Base-by-base conservation (phyloP, 208 protist genomes). In the Crithidia expoeki region DNA sequence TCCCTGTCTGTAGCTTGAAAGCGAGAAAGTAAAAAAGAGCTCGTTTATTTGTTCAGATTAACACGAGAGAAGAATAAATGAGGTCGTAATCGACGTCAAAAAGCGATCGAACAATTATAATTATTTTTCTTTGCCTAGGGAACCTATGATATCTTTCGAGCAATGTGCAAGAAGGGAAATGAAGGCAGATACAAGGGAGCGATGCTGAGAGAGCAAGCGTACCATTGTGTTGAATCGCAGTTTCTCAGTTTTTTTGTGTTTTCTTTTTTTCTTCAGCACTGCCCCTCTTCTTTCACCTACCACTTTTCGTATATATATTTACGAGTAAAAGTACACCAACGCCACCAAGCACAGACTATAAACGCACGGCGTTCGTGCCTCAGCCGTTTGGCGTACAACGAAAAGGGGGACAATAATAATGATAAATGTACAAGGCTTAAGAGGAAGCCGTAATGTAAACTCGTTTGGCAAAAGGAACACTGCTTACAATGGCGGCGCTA, bases 191-290 rank as follows among this genome's bases (percentile, higher is more conserved):
- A 17, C 16, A 17, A 40, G 17, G 12, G 53, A 38, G 30, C 12
- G 53, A 27, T 42, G 30, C 53, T 27, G 32, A 58, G 16, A 42
- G 19, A 58, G 9, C 19, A 28, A 42, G n/a, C 53, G 14, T 58
- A 42, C 17, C 53, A 58, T 16, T 14, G 32, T 27, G 12, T n/a
- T 42, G 53, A 42, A 58, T 36, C 28, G 11, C 28, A 10, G 40
- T 57, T 19, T 10, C 34, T 25, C 28, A 3, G 2, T 33, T 27
- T 51, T 28, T 72, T 21, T 46, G 4, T 34, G 36, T 49, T 46
- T 57, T 56, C n/a, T 40, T 42, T 60, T 52, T 56, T 7, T 40
- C 36, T 40, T 14, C 36, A n/a, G n/a, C n/a, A n/a, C n/a, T n/a
- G n/a, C n/a, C n/a, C n/a, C n/a, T n/a, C n/a, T n/a, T n/a, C n/a